Base-by-base conservation (phyloP, 176 grass and related monocot species). In the Eragrostis nindensis region DNA sequence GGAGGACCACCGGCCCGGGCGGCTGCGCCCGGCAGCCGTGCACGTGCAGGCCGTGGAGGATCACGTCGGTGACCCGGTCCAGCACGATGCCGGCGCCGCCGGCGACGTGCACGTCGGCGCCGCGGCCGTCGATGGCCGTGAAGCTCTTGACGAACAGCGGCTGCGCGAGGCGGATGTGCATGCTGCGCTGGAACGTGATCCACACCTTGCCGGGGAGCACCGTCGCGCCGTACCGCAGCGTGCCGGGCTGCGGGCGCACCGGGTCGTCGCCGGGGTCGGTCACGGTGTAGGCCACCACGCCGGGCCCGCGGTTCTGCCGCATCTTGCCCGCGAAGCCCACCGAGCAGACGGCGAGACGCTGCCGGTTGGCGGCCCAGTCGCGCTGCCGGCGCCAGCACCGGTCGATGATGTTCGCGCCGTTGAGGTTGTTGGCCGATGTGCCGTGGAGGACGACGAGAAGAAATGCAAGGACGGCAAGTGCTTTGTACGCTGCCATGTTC, bases 41-140 rank as follows among this genome's bases (percentile, higher is more conserved):
- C 76, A 98, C 61, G 40, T 91, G 83, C 22, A 98, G 83, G 8
- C 92, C 95, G 83, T 94, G 92, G 48, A 98, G 3, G 86, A 98
- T 89, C 16, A 98, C 90, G 49, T 80, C 79, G 30, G 4, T 55
- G 66, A 91, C 95, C 73, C 84, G 4, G 71, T 91, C 54, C 17
- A 98, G 84, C 46, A 93, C 70, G 75, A 98, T 57, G 8, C 92
- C 95, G 5, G 90, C 90, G 30, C 95, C 95, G 0, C 87, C 60
- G 13, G 88, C 86, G 46, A 98, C 64, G 76, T 89, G 95, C 72
- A 94, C 92, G 46, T 91, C 84, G 50, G 83, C 90, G 24, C 92
- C 90, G 62, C 92, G 90, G 14, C 90, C 90, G 77, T 98, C 95
- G 77, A 98, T 94, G 43, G 79, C 71, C n/a, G 90, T 98, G 85